These are phyloP conservation scores for Carex pumila DNA, from an alignment of 176 grass and related monocot genomes.

Conservation along the genomic window DNA sequence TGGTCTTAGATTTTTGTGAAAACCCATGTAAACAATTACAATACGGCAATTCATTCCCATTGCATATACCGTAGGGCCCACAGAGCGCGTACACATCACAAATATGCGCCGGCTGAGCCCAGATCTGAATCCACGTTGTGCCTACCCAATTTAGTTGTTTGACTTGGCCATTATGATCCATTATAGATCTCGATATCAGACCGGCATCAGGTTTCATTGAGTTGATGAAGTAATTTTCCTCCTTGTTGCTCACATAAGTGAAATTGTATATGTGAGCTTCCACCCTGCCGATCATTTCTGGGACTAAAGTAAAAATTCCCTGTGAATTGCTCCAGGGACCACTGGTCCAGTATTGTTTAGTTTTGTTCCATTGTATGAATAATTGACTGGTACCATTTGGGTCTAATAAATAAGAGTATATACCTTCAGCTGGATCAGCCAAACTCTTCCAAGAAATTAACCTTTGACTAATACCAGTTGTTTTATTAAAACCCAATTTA, in stretches of 20 bases:
- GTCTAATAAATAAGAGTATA: slow-evolving; percentile 56
- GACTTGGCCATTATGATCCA: slow-evolving; percentile 51
- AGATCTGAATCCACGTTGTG: slow-evolving; percentile 39
- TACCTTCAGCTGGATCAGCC: slow-evolving; percentile 46
- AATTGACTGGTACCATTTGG: slow-evolving; percentile 51
- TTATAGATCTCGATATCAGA: slow-evolving; percentile 42
- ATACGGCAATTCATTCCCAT: slow-evolving; percentile 9
- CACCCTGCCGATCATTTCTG: slow-evolving; percentile 28
- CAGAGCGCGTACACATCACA: slow-evolving; percentile 63
- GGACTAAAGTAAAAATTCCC: slow-evolving; percentile 37
- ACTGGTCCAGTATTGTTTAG: slow-evolving; percentile 44
- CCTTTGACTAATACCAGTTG: slow-evolving; percentile 36
- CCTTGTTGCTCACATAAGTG: slow-evolving; percentile 21
- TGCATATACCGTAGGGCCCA: slow-evolving; percentile 67
- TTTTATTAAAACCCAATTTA: slow-evolving; percentile 67
- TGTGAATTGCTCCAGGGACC: slow-evolving; percentile 33
- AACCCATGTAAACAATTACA: slow-evolving; percentile 68
- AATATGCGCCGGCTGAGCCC: slow-evolving; percentile 39
- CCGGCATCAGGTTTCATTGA: slow-evolving; percentile 19
- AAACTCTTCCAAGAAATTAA: slow-evolving; percentile 49
- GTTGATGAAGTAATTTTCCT: slow-evolving; percentile 60
- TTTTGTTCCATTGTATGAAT: slow-evolving; percentile 65
- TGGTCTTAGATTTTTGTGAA: slow-evolving; percentile 24
- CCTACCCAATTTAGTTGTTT: slow-evolving; percentile 43
- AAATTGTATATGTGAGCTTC: slow-evolving; percentile 30